Percentiles rank a stretch among this genome's conserved stretches.
Evolutionary conservation across 345 rosid species (phyloP).

Genomic region (Aurinia saxatilis): DNA sequence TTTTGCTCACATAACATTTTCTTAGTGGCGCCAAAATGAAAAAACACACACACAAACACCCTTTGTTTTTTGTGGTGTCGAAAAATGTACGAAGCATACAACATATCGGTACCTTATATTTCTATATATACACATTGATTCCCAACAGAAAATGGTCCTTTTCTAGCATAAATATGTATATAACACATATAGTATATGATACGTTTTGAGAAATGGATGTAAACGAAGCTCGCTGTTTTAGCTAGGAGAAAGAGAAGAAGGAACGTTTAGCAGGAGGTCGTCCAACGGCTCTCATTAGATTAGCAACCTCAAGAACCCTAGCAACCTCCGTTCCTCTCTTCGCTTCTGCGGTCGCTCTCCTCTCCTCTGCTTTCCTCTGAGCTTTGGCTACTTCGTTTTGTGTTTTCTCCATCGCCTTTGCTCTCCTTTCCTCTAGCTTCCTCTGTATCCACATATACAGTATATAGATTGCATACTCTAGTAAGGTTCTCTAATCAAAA

Average conservation of each 20-base stretch:
- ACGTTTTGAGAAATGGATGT: background rate
- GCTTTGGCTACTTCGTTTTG: slow-evolving; percentile 82
- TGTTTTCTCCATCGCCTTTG: slow-evolving; percentile 79
- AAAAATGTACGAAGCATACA: background rate
- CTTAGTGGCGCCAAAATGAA: no score
- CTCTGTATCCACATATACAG: slow-evolving; percentile 50
- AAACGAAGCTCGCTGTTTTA: background rate
- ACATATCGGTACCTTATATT: background rate
- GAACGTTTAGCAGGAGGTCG: slow-evolving; percentile 79
- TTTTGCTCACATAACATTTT: background rate
- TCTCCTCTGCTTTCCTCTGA: slow-evolving; percentile 82
- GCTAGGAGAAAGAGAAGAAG: slow-evolving; percentile 45
- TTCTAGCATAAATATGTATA: background rate
- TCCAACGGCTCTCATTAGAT: slow-evolving; percentile 91
- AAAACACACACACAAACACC: no score
- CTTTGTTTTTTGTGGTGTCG: background rate
- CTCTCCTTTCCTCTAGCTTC: slow-evolving; percentile 90
- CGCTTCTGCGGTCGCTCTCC: slow-evolving; percentile 79
- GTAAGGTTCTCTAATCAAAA: no score
- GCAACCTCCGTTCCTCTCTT: slow-evolving; percentile 80
- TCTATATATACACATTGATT: slow-evolving; percentile 12
- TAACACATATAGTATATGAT: background rate
- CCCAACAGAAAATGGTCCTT: background rate
- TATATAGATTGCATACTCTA: background rate
- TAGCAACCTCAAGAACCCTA: slow-evolving; percentile 61